Base-by-base conservation (phyloP, 2,329 filamentous ascomycete species). In the Dactylellina leptospora region DNA sequence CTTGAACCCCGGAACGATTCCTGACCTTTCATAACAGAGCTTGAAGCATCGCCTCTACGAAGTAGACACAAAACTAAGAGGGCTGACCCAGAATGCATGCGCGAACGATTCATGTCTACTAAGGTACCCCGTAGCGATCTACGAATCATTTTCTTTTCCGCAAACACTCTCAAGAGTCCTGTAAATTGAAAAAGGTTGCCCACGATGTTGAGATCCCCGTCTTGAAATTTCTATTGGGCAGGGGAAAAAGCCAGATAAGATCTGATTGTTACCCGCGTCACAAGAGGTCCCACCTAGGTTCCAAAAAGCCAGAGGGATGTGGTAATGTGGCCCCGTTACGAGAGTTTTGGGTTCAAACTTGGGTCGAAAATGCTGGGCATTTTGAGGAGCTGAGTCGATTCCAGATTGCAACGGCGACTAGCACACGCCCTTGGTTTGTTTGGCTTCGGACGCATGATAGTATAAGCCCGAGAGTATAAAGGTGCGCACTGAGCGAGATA, bases 1-100 rank as follows among this genome's bases (percentile, higher is more conserved):
- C n/a, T 59, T 27, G n/a, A n/a, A n/a, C n/a, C n/a, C n/a, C 40
- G 40, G 54, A 59, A 59, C n/a, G 16, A 47, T 47, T 47, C 40
- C 40, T 27, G 36, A 20, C 54, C 54, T 59, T 40, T 59, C 38
- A 33, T 59, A 18, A 1, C 18, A 22, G 25, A 28, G 23, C 18
- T 48, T 27, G 11, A 6, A 18, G 22, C 30, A 33, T 33, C 13
- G 30, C 30, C 13, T 13, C 30, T 6, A 13, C 30, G n/a, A n/a
- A n/a, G n/a, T n/a, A n/a, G n/a, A 6, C 13, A 33, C 30, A 33
- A 33, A 33, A 6, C 13, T 6, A 33, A 1, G n/a, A 20, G 40
- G 18, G 40, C 40, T 45, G 40, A 45, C 40, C 22, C 11, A 18
- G 10, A 45, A 18, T 18, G 22, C 22, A 22, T 22, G 13, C 16